A percentile compares a stretch with the other conserved stretches of the same genome.
Evolutionary conservation across 2,329 filamentous ascomycete species (phyloP).

Genomic region (Claviceps fusiformis): DNA sequence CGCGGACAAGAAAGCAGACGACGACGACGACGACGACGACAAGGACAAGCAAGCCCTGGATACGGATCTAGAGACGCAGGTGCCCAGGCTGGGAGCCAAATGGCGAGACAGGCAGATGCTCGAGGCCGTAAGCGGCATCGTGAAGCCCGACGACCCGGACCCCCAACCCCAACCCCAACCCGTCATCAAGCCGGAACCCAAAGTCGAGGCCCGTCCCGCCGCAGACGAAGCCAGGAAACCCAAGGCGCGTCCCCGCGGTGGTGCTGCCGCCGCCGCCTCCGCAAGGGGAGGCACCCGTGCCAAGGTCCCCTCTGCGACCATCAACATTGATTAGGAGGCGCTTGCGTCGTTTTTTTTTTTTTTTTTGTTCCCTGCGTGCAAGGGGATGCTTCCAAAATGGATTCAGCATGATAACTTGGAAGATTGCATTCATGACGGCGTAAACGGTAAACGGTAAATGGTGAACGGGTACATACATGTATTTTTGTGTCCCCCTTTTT

Average conservation of each 20-base stretch:
- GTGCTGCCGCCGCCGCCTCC: too few species aligned
- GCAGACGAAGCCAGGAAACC: neutral
- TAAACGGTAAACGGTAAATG: too few species aligned
- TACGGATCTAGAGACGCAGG: slow-evolving; percentile 20
- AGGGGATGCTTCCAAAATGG: too few species aligned
- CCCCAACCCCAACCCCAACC: neutral
- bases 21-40: slow-evolving; percentile 2
- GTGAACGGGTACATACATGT: too few species aligned
- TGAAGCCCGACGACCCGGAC: slow-evolving; percentile 15
- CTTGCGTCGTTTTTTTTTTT: too few species aligned
- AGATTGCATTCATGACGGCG: too few species aligned
- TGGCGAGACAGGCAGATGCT: slow-evolving; percentile 33
- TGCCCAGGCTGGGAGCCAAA: slow-evolving; percentile 24
- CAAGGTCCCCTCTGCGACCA: neutral
- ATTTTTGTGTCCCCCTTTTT: too few species aligned
- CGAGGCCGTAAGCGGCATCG: slow-evolving; percentile 32
- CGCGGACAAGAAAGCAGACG: slow-evolving; percentile 1
- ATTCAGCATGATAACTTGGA: too few species aligned
- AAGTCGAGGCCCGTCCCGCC: neutral
- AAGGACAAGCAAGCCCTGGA: slow-evolving; percentile 8
- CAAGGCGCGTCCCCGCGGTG: too few species aligned
- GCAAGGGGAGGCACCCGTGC: slow-evolving; percentile 7
- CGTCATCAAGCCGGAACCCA: slow-evolving; percentile 6
- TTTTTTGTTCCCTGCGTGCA: too few species aligned
- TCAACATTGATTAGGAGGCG: neutral